Evolutionary conservation across 306 rosid species (phyloP).

Genomic region (Castanea crenata): DNA sequence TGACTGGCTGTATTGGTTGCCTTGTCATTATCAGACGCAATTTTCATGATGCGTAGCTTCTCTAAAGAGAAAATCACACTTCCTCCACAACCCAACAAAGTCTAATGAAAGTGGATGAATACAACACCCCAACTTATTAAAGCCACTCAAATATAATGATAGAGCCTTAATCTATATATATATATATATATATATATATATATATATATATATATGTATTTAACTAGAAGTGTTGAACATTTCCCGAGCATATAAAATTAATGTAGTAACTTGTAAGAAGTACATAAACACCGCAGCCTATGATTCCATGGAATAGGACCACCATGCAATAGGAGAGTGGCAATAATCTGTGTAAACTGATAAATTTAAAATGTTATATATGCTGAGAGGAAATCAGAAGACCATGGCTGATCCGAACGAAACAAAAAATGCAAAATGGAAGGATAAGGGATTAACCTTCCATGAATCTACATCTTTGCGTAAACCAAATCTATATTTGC

Average conservation of each 20-base stretch:
- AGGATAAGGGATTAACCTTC: conserved; percentile 35
- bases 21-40: neutral
- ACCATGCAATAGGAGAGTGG: conserved; percentile 11
- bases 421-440: conserved; percentile 13
- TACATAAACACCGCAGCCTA: too few species aligned
- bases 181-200: too few species aligned
- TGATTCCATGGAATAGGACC: too few species aligned
- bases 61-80: neutral
- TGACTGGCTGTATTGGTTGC: neutral
- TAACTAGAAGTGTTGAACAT: too few species aligned
- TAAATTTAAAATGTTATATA: conserved; percentile 14
- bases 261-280: too few species aligned
- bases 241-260: too few species aligned
- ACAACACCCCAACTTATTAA: neutral
- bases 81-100: neutral
- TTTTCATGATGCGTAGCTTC: neutral
- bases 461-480: conserved; percentile 44
- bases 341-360: conserved; percentile 16
- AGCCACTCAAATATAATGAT: neutral
- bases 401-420: conserved; percentile 22
- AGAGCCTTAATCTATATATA: too few species aligned
- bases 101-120: neutral
- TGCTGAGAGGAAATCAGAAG: conserved; percentile 32
- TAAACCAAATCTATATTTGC: conserved; percentile 52
- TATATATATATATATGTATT: too few species aligned